phyloP scores from a whole-genome alignment of 1,284 basidiomycete species.

The Trichosporon asahii region DNA sequence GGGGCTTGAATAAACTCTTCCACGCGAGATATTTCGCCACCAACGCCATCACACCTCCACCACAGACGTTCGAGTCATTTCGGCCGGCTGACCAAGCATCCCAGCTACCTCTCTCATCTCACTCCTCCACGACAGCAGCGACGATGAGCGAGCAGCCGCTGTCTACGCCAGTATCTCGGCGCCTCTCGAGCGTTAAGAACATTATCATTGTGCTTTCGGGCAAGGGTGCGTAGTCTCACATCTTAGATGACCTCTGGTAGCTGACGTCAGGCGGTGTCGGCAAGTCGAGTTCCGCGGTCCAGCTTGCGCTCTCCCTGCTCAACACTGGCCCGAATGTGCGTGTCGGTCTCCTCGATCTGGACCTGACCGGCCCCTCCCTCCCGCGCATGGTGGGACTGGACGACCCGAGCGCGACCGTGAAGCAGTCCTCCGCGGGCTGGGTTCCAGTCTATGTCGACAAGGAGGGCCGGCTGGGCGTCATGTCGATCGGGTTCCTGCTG shows the following conservation, averaged over 20 bases:
- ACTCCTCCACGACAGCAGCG: background rate
- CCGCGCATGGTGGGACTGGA: conserved; percentile 97
- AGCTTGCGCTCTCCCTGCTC: conserved; percentile 84
- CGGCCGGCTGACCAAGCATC: background rate
- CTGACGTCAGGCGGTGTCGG: conserved; percentile 75
- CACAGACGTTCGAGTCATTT: background rate
- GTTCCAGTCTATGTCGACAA: conserved; percentile 92
- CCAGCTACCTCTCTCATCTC: background rate
- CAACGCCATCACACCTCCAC: background rate
- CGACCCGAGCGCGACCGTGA: conserved; percentile 60
- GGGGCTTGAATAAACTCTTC: background rate
- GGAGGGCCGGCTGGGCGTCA: conserved; percentile 73
- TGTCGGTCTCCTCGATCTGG: conserved; percentile 91
- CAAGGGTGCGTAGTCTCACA: conserved; percentile 56
- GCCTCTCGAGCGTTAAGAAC: conserved; percentile 71
- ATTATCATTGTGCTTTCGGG: conserved; percentile 92
- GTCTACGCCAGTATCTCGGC: conserved; percentile 59
- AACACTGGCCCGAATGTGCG: conserved; percentile 58
- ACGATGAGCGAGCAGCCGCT: conserved; percentile 38
- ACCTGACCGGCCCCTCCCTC: conserved; percentile 94
- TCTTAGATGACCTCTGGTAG: background rate
- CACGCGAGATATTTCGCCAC: conserved; percentile 10
- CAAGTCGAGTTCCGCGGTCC: conserved; percentile 91
- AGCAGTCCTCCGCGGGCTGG: conserved; percentile 94
- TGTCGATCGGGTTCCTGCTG: conserved; percentile 95